Evolutionary conservation across 2,329 filamentous ascomycete genomes (phyloP), one percentile per base, ranked within the genome.

Genomic region (Aspergillus sp.): DNA sequence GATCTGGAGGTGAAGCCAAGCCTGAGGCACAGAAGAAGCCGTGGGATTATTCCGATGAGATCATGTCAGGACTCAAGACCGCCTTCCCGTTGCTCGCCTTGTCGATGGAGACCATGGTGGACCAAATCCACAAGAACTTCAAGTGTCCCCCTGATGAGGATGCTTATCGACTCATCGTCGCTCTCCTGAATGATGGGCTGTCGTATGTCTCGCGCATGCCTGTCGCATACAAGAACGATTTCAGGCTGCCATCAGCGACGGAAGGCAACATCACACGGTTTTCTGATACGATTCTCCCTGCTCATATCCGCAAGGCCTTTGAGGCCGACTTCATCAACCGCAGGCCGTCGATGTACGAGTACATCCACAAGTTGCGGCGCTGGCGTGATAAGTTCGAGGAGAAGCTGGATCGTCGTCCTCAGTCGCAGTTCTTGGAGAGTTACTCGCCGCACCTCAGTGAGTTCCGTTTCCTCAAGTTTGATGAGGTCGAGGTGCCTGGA

Each of bases 71-170:
- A 26, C 84, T 99, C 49, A 97, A 99, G 79, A 97, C 94, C 6
- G 92, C 93, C 0, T 99, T 97, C 79, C 94, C 94, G 20, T 81
- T 99, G 16, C 82, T 99, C 62, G 94, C 95, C 9, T 78, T 97
- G 41, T 96, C 93, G 0, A 97, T 99, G 94, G 94, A 99, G 76
- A 96, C 93, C 0, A 99, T 97, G 91, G 92, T 97, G 26, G 94
- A 99, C 68, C 93, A 97, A 73, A 96, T 99, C 53, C 89, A 94
- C 71, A 97, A 97, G 79, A 88, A 97, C 73, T 99, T 99, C 82
- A 99, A 99, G 75, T 97, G 94, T 65, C 93, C 93, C 13, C 93
- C 93, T 0, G 94, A 99, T 64, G 94, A 99, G 70, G 94, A 99
- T 75, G 95, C 94, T 2, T 97, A 97, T 72, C 84, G 94, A 46